A percentile compares a stretch with the other conserved stretches of the same genome.
Conservation (phyloP, 257 asterid genomes). For the Ocimum tenuiflorum region DNA sequence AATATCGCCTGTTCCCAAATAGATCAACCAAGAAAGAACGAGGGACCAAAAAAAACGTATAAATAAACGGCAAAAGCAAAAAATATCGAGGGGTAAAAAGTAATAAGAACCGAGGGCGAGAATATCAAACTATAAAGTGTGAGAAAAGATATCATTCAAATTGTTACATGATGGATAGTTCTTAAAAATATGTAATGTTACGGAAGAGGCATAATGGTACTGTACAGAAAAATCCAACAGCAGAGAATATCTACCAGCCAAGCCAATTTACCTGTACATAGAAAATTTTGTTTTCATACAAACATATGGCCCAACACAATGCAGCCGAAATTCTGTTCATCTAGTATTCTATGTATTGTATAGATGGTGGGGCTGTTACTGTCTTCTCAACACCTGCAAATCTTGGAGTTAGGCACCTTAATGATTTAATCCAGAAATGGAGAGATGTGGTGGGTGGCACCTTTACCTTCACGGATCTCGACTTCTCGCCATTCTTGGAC, state of each 20-base stretch:
- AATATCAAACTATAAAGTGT: too few relatives aligned
- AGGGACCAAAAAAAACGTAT: too few relatives aligned
- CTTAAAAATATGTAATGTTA: background rate
- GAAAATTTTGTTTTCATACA: conserved; percentile 1
- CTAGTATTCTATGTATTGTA: conserved; percentile 73
- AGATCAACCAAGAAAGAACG: too few relatives aligned
- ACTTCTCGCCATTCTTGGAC: conserved; percentile 89
- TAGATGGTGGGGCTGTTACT: conserved; percentile 49
- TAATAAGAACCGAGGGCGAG: too few relatives aligned
- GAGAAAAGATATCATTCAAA: too few relatives aligned
- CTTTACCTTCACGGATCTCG: conserved; percentile 52
- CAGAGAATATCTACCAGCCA: conserved; percentile 1
- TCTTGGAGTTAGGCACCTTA: background rate
- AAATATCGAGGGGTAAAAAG: too few relatives aligned
- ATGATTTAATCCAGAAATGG: background rate
- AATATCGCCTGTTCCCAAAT: too few relatives aligned
- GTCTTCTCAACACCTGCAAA: conserved; percentile 53
- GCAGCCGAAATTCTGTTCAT: background rate
- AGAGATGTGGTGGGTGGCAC: conserved; percentile 27
- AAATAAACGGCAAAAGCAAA: too few relatives aligned
- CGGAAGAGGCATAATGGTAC: background rate
- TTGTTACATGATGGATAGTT: too few relatives aligned
- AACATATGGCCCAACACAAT: conserved; percentile 6
- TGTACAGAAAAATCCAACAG: conserved; percentile 9
- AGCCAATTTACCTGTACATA: conserved; percentile 13